phyloP scores from a whole-genome alignment of 352 stramenopile species.

The Pseudoperonospora humuli region DNA sequence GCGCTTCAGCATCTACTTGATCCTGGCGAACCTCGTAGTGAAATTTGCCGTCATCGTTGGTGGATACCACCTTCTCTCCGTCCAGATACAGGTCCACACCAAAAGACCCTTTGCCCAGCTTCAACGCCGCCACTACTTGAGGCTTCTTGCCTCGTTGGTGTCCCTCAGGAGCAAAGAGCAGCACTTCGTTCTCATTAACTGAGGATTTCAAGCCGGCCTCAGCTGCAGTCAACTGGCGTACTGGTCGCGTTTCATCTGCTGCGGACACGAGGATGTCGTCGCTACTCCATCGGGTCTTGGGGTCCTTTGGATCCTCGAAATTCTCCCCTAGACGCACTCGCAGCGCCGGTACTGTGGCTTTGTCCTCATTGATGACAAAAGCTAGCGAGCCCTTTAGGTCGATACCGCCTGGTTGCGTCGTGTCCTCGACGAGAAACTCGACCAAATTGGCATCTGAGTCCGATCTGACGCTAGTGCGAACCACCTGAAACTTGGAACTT shows the following conservation, averaged over 20 bases:
- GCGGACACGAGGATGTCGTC: slow-evolving; percentile 32
- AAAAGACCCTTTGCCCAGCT: slow-evolving; percentile 33
- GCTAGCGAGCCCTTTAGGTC: slow-evolving; percentile 37
- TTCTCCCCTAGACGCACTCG: slow-evolving; percentile 52
- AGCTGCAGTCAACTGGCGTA: slow-evolving; percentile 26
- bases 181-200: slow-evolving; percentile 14
- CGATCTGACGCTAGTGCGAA: slow-evolving; percentile 20
- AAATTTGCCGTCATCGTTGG: slow-evolving; percentile 59
- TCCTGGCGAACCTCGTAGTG: slow-evolving; percentile 77
- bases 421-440: slow-evolving; percentile 38
- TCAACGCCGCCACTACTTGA: slow-evolving; percentile 43
- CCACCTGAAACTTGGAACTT: slow-evolving; percentile 27
- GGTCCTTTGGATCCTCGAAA: slow-evolving; percentile 40
- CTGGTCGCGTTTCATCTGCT: slow-evolving; percentile 25
- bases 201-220: slow-evolving; percentile 29
- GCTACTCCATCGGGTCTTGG: slow-evolving; percentile 52
- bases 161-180: slow-evolving; percentile 31
- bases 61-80: slow-evolving; percentile 52
- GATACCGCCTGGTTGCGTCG: slow-evolving; percentile 5
- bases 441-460: slow-evolving; percentile 28
- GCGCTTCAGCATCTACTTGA: slow-evolving; percentile 26
- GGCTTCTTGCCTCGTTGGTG: background rate
- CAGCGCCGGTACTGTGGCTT: slow-evolving; percentile 35
- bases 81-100: slow-evolving; percentile 62
- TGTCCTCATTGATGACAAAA: slow-evolving; percentile 40